A percentile compares a stretch with the other conserved stretches of the same genome.
Evolutionary conservation across 768 basidiomycete genomes (phyloP).

Genomic region (Amanita phalloides): DNA sequence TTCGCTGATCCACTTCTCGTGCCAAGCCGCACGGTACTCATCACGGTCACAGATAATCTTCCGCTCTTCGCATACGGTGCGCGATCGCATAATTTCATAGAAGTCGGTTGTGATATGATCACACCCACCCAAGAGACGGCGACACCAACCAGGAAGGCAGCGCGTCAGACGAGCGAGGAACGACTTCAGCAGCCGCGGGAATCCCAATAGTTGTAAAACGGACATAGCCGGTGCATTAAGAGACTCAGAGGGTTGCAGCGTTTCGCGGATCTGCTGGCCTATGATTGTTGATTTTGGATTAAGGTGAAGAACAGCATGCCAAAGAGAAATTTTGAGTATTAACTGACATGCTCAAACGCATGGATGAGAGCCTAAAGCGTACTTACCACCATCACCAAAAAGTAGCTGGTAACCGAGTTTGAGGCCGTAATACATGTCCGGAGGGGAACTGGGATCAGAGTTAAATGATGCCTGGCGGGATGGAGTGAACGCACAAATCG

Average conservation of each 20-base stretch:
- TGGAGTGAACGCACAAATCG: conserved; percentile 34
- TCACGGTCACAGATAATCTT: conserved; percentile 35
- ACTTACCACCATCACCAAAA: conserved; percentile 46
- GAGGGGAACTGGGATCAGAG: conserved; percentile 22
- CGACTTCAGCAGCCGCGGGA: conserved; percentile 24
- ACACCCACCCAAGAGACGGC: conserved; percentile 22
- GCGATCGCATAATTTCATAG: conserved; percentile 29
- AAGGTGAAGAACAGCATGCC: neutral
- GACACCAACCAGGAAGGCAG: conserved; percentile 29
- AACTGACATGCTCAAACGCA: conserved; percentile 1
- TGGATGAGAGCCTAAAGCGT: conserved; percentile 1
- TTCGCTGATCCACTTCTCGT: conserved; percentile 33
- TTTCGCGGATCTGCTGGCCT: conserved; percentile 34
- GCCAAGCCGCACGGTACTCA: conserved; percentile 31
- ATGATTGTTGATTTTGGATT: conserved; percentile 4
- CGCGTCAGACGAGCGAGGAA: conserved; percentile 21
- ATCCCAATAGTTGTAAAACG: conserved; percentile 15
- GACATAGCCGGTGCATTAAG: conserved; percentile 16
- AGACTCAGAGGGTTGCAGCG: conserved; percentile 21
- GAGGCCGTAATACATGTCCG: conserved; percentile 39
- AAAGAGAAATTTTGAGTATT: neutral
- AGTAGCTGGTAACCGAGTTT: conserved; percentile 41
- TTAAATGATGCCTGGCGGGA: neutral
- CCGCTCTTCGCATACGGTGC: conserved; percentile 41
- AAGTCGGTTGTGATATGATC: conserved; percentile 27